Evolutionary conservation across 169 alveolate genomes (phyloP), one percentile per base, ranked within the genome.

Genomic region (Ichthyophthirius multifiliis): DNA sequence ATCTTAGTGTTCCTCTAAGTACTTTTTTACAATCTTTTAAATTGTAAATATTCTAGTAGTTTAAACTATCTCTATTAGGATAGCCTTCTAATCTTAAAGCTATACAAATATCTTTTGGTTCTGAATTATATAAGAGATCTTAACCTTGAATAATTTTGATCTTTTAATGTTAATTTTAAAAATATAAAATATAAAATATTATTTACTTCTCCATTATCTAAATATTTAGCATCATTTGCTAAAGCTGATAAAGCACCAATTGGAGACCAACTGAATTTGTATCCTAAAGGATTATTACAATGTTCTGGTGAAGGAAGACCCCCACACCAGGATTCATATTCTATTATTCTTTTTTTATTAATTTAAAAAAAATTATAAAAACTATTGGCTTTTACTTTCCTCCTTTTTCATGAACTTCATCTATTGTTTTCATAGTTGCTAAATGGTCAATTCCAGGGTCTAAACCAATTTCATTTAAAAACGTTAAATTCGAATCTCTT

Each of bases 401-500:
- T 18, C 93, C 93, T 43, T 76, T 65, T 9, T 80, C 88, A 32
- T 81, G 83, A 3, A 83, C 85, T 75, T 90, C 93, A 65, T 87
- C 89, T 37, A 62, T 75, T 15, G 87, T 85, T 55, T 90, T 90
- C 83, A 90, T 85, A 15, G 95, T 90, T 13, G 90, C 83, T 77
- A 90, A 46, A 43, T 87, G 90, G 77, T 90, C 95, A 43, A 90
- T 90, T 31, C 95, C 95, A 20, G 95, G 95, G 65, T 90, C 95
- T 9, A 90, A 44, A 4, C 95, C 95, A 35, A 67, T 62, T 63
- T 90, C 95, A 67, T 87, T 87, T 27, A 90, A 63, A 82, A 86
- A 81, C 6, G 89, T 87, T 4, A 90, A 35, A 15, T 90, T 92
- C 16, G 85, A 75, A 5, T 65, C 47, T 43, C 78, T 84, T 37